These are phyloP conservation scores for Fragilariopsis cylindrus DNA, from an alignment of 108 stramenopile genomes.

Conservation along the genomic window DNA sequence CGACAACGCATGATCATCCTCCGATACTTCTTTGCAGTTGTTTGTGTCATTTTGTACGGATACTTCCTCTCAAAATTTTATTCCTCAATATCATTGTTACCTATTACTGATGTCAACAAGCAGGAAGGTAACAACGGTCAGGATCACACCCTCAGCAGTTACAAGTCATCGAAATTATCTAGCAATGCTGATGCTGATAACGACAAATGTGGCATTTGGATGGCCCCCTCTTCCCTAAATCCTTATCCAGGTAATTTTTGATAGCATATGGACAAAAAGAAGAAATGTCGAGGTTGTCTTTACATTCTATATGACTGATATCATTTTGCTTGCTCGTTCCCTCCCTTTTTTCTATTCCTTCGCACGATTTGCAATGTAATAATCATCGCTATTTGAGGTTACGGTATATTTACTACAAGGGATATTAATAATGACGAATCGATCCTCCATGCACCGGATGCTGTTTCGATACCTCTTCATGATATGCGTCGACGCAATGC, in stretches of 20 bases:
- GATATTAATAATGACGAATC: constrained; percentile 7
- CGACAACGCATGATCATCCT: background rate
- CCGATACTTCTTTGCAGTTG: background rate
- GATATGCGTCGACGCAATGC: constrained; percentile 3
- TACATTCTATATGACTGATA: background rate
- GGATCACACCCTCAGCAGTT: too few relatives aligned
- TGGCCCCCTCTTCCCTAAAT: constrained; percentile 10
- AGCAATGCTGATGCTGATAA: background rate
- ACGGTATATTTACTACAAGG: constrained; percentile 9
- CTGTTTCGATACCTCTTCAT: constrained; percentile 3
- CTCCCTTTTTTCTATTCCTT: background rate
- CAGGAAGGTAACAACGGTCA: too few relatives aligned
- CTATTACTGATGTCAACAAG: too few relatives aligned
- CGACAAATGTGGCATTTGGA: constrained; percentile 13
- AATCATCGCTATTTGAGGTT: background rate
- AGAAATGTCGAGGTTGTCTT: background rate
- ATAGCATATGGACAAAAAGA: too few relatives aligned
- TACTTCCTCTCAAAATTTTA: background rate
- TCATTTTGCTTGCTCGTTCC: background rate
- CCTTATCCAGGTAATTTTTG: background rate
- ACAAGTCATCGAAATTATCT: background rate
- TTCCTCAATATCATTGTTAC: too few relatives aligned
- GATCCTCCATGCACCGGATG: constrained; percentile 11
- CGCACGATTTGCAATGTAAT: background rate
- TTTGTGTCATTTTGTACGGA: background rate